Evolutionary conservation across 2,329 filamentous ascomycete genomes (phyloP).

Genomic region (Fusarium sp.): DNA sequence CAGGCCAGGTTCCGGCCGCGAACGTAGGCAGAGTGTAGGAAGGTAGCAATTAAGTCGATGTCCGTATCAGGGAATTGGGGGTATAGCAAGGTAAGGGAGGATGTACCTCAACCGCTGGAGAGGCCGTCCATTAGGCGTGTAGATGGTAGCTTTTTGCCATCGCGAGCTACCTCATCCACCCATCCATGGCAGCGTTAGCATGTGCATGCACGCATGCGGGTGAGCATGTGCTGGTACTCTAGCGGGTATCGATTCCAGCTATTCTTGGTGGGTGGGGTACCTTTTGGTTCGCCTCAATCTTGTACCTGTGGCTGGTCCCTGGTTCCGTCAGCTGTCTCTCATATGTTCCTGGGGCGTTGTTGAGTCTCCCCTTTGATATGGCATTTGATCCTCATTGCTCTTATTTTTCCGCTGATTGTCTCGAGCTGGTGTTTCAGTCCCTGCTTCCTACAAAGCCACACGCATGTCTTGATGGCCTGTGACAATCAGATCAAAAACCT

Average conservation of each 20-base stretch:
- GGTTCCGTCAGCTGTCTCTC: conserved; percentile 6
- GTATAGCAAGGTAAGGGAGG: conserved; percentile 1
- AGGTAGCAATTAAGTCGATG: neutral
- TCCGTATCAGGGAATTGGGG: conserved; percentile 5
- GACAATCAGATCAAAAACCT: neutral
- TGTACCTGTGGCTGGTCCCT: conserved; percentile 23
- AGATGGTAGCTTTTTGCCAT: conserved; percentile 32
- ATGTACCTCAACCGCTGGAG: neutral
- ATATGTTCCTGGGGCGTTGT: neutral
- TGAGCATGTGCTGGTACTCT: conserved; percentile 39
- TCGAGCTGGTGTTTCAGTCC: neutral
- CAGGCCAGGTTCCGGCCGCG: conserved; percentile 16
- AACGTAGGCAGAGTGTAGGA: conserved; percentile 3
- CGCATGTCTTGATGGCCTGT: neutral
- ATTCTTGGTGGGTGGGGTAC: conserved; percentile 37
- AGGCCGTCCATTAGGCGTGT: neutral
- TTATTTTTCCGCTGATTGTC: neutral
- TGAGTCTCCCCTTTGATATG: conserved; percentile 18
- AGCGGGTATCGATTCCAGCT: conserved; percentile 30
- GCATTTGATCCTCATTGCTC: neutral
- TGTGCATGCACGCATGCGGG: conserved; percentile 28
- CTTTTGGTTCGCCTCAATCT: conserved; percentile 11
- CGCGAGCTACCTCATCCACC: conserved; percentile 6
- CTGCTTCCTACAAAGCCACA: neutral
- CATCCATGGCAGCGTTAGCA: conserved; percentile 6